Conservation (phyloP, 1,284 basidiomycete species). For the Laetiporus sulphureus region DNA sequence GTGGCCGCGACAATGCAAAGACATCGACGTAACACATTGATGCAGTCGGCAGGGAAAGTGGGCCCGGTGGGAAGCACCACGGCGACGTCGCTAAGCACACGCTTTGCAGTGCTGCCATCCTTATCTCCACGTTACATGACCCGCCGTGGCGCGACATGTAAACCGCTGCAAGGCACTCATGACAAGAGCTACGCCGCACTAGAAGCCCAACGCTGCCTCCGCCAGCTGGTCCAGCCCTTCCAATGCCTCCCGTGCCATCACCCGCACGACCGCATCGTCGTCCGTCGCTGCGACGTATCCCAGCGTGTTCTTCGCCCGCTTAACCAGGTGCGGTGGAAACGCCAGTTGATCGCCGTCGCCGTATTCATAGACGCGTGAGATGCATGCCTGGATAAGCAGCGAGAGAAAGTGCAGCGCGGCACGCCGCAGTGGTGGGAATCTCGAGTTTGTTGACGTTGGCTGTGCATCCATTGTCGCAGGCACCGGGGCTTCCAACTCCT, state of each 20-base stretch:
- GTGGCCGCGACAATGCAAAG: no score
- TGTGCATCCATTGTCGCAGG: conserved; percentile 39
- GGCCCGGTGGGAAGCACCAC: no score
- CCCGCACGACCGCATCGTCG: conserved; percentile 62
- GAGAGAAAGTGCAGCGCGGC: conserved; percentile 78
- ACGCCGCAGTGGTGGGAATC: conserved; percentile 74
- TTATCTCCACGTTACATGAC: neutral
- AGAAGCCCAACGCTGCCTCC: conserved; percentile 40
- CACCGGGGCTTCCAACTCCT: conserved; percentile 1
- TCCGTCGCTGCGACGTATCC: conserved; percentile 71
- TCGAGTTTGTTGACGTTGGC: conserved; percentile 52
- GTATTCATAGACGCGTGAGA: conserved; percentile 40
- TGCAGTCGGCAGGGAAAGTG: no score
- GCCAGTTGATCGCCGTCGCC: conserved; percentile 15
- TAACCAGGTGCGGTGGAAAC: conserved; percentile 35
- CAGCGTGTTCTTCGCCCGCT: conserved; percentile 56
- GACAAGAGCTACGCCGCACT: neutral
- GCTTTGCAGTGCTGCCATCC: no score
- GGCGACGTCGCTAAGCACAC: no score
- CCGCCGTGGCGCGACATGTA: conserved; percentile 1
- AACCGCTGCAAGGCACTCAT: neutral
- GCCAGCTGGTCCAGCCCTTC: conserved; percentile 51
- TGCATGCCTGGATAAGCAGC: conserved; percentile 51
- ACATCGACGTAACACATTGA: no score
- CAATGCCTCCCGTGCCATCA: conserved; percentile 73